Conservation (phyloP, 768 basidiomycete genomes). For the Collybia sordida region DNA sequence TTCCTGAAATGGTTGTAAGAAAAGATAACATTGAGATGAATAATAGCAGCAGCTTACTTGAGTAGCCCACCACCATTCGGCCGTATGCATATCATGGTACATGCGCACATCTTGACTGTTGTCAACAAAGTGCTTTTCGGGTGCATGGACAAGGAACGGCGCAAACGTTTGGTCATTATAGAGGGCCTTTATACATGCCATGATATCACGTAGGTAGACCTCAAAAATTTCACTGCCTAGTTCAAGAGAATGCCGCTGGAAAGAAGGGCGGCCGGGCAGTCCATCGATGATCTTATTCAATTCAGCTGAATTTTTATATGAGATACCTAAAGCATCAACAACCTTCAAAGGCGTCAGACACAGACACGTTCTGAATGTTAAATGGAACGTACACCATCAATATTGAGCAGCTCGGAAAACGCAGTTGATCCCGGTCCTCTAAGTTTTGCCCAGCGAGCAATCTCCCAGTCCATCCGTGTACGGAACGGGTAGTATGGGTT, state of each 20-base stretch:
- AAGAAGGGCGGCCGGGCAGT: conserved; percentile 23
- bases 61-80: conserved; percentile 51
- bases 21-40: too few relatives aligned
- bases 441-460: conserved; percentile 40
- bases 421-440: conserved; percentile 34
- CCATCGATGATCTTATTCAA: conserved; percentile 29
- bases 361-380: neutral
- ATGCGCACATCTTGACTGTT: conserved; percentile 18
- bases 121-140: conserved; percentile 37
- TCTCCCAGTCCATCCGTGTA: conserved; percentile 35
- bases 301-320: conserved; percentile 20
- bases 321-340: too few relatives aligned
- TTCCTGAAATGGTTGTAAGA: too few relatives aligned
- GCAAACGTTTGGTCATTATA: conserved; percentile 32
- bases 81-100: conserved; percentile 46
- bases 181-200: conserved; percentile 33
- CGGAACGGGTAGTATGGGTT: conserved; percentile 30
- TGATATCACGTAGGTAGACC: conserved; percentile 30
- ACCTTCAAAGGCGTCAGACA: conserved; percentile 9
- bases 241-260: conserved; percentile 21
- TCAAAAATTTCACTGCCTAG: conserved; percentile 29
- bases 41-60: conserved; percentile 36
- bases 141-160: conserved; percentile 25
- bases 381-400: conserved; percentile 33
- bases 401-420: conserved; percentile 33